A percentile compares a stretch with the other conserved stretches of the same genome.
Conservation (phyloP, 805 yeast species). For the Candida incommunis region DNA sequence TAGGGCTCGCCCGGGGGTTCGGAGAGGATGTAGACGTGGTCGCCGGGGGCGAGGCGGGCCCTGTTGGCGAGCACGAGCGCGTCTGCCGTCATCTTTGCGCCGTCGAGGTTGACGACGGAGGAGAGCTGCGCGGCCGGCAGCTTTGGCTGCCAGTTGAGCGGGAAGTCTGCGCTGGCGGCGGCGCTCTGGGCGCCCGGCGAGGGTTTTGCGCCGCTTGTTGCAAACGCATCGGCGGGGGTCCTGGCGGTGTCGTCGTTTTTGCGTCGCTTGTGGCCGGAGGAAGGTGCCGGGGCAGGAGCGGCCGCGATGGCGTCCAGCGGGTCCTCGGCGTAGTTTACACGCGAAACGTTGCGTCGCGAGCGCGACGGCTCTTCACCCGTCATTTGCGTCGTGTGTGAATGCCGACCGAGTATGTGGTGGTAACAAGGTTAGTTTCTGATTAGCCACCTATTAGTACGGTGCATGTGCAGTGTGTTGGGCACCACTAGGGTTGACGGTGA, state of each 20-base stretch:
- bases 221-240: not conserved
- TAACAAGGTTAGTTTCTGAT: no score
- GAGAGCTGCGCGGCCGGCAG: not conserved
- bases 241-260: not conserved
- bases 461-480: no score
- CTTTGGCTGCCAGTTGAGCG: slow-evolving; percentile 23
- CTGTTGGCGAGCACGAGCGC: slow-evolving; percentile 19
- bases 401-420: no score
- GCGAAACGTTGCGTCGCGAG: not conserved
- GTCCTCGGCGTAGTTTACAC: slow-evolving; percentile 1
- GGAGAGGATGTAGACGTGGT: slow-evolving; percentile 67
- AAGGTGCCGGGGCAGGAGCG: not conserved
- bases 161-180: slow-evolving; percentile 2
- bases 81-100: slow-evolving; percentile 22
- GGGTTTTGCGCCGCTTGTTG: not conserved
- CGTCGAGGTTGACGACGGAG: slow-evolving; percentile 21
- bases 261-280: not conserved
- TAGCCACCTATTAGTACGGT: no score
- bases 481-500: no score
- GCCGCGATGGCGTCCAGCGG: not conserved
- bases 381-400: no score
- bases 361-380: not conserved
- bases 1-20: slow-evolving; percentile 95
- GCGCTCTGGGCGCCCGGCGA: slow-evolving; percentile 17
- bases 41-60: slow-evolving; percentile 22